phyloP scores from a whole-genome alignment of 2,329 filamentous ascomycete genomes.

The Thielaviopsis punctulata region DNA sequence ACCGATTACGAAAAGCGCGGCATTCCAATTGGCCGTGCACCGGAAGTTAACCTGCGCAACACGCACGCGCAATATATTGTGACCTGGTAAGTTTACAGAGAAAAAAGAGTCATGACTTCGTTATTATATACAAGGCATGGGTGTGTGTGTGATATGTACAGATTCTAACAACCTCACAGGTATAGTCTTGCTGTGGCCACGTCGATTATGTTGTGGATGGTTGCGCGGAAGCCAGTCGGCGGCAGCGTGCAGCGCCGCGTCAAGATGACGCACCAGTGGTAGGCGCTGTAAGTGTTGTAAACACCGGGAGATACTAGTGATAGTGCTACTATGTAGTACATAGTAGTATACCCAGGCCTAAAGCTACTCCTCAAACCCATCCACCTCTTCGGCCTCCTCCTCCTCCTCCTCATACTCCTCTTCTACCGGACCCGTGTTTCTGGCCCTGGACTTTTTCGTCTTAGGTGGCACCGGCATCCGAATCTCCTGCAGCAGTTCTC shows the following conservation, averaged over 20 bases:
- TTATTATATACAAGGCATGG: neutral
- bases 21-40: constrained; percentile 71
- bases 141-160: neutral
- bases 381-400: constrained; percentile 17
- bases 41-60: constrained; percentile 86
- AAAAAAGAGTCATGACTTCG: neutral
- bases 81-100: constrained; percentile 61
- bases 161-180: constrained; percentile 31
- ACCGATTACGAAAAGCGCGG: constrained; percentile 64
- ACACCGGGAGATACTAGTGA: no score
- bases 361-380: constrained; percentile 16
- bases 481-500: constrained; percentile 68
- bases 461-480: constrained; percentile 47
- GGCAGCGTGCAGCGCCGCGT: constrained; percentile 56
- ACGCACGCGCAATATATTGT: constrained; percentile 98
- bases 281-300: neutral
- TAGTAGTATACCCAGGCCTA: no score
- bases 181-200: constrained; percentile 74
- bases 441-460: constrained; percentile 26
- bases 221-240: constrained; percentile 63
- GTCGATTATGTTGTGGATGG: constrained; percentile 90
- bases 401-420: constrained; percentile 29
- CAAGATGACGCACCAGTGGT: constrained; percentile 62
- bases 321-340: no score
- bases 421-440: constrained; percentile 19